These are phyloP conservation scores for Metarhizium robertsii DNA, from an alignment of 2,329 filamentous ascomycete species.

Conservation along the genomic window DNA sequence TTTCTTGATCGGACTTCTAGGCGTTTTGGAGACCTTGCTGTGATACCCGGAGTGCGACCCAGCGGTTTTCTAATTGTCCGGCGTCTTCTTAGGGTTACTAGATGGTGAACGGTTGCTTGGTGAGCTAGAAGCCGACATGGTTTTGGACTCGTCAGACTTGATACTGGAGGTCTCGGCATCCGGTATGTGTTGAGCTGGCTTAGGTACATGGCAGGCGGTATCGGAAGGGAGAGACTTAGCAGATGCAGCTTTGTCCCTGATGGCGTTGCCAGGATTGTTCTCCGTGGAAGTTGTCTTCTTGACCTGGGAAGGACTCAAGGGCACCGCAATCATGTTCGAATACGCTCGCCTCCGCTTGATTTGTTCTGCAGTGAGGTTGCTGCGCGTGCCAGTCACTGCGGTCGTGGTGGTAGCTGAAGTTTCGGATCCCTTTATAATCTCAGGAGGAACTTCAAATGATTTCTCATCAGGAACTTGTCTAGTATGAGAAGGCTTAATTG, in stretches of 20 bases:
- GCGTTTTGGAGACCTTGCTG: neutral
- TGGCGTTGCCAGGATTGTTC: neutral
- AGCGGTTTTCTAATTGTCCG: neutral
- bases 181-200: neutral
- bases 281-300: neutral
- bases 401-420: neutral
- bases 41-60: neutral
- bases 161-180: neutral
- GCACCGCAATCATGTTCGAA: conserved; percentile 26
- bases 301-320: conserved; percentile 15
- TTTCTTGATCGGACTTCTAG: neutral
- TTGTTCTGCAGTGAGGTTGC: conserved; percentile 20
- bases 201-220: neutral
- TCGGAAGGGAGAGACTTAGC: neutral
- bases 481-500: neutral
- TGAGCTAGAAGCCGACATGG: conserved; percentile 1
- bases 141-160: conserved; percentile 2
- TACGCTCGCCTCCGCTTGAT: conserved; percentile 21
- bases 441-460: neutral
- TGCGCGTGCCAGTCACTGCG: conserved; percentile 3
- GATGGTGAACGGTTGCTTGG: neutral
- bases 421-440: neutral
- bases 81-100: neutral
- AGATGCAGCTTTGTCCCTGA: neutral
- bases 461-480: neutral